Percentiles rank a stretch among this genome's conserved stretches.
Evolutionary conservation across 495 filamentous ascomycete species (phyloP).

Genomic region (Aspergillus heteromorphus): DNA sequence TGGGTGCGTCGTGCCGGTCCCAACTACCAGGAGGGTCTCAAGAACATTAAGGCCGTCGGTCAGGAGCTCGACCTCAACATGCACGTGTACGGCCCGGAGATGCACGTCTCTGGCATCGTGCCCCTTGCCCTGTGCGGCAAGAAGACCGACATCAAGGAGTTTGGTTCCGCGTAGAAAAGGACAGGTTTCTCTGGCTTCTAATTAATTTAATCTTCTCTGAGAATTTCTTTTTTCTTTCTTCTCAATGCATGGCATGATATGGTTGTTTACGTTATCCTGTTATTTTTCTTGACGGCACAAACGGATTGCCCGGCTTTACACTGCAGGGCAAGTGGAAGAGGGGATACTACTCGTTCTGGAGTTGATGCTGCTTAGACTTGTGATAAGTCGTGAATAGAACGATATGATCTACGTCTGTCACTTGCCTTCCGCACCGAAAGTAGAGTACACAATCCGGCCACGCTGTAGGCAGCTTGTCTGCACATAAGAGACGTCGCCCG

Average conservation of each 20-base stretch:
- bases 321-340: slow-evolving; percentile 9
- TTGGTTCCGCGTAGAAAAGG: slow-evolving; percentile 33
- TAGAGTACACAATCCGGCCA: too few species aligned
- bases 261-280: slow-evolving; percentile 19
- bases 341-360: slow-evolving; percentile 18
- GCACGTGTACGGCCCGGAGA: slow-evolving; percentile 97
- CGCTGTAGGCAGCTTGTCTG: too few species aligned
- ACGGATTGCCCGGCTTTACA: slow-evolving; percentile 1
- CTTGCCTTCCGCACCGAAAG: not conserved
- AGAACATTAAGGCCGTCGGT: slow-evolving; percentile 97
- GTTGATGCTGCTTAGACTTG: slow-evolving; percentile 17
- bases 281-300: slow-evolving; percentile 13
- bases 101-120: slow-evolving; percentile 74
- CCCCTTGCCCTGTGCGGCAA: slow-evolving; percentile 61
- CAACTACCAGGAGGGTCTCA: slow-evolving; percentile 99
- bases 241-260: slow-evolving; percentile 47
- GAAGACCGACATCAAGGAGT: slow-evolving; percentile 49
- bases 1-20: slow-evolving; percentile 98
- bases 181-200: slow-evolving; percentile 21
- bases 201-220: slow-evolving; percentile 31
- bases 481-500: too few species aligned
- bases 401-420: slow-evolving; percentile 6
- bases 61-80: slow-evolving; percentile 89
- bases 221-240: slow-evolving; percentile 33
- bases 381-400: slow-evolving; percentile 17